Base-by-base conservation (phyloP, 2,329 filamentous ascomycete species). In the Pestalotiopsis sp. region DNA sequence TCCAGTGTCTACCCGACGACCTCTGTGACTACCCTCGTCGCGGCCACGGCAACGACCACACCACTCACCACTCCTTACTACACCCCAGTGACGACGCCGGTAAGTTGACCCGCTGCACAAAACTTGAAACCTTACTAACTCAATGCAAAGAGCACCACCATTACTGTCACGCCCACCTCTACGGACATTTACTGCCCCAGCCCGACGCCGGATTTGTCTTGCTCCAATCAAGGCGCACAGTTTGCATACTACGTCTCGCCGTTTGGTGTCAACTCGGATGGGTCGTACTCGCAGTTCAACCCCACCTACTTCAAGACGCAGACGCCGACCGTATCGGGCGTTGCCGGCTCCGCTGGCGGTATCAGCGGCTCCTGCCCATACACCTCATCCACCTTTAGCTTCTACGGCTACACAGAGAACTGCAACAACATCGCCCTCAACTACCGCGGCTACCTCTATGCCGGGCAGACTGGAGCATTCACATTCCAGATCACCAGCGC, bases 101-200 rank as follows among this genome's bases (percentile, higher is more conserved):
- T 63, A 41, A 63, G 61, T 63, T 27, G 7, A 49, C 4, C 14
- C 27, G 17, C 4, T 45, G 12, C 17, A 25, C 14, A 9, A 36
- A 25, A 12, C 39, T 13, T 41, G 14, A 27, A 4, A 4, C 13
- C 31, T 45, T 27, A 61, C 61, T 41, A 6, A 63, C 25, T 17
- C 7, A 9, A 38, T 17, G 14, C n/a, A 63, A 7, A 36, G 36
- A 64, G 62, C 60, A 64, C 62, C 38, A 64, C 62, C 4, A 25
- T 64, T 13, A 64, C 62, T 11, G 27, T 52, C 39, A 64, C 62
- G 12, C 62, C 62, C n/a, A 64, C 62, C 13, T 64, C 62, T 0
- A 64, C 62, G 14, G 62, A 36, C 20, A 52, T 64, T 20, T 64
- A 64, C 62, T 64, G 62, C 39, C 62, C 62, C 13, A 64, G 62